Conservation (phyloP, 108 stramenopile genomes). For the Fistulifera pelliculosa region DNA sequence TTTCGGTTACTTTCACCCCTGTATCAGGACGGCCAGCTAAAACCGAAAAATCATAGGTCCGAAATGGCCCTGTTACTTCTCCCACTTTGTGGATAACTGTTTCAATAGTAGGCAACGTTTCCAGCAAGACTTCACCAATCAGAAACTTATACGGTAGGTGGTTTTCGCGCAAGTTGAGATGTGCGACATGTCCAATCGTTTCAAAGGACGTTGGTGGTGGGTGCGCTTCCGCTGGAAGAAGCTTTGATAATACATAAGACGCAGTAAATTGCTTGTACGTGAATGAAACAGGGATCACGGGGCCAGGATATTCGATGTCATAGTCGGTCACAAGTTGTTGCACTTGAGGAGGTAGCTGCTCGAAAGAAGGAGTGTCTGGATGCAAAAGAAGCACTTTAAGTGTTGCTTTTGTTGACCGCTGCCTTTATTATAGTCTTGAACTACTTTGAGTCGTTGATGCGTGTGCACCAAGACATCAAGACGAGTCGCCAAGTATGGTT, state of each 20-base stretch:
- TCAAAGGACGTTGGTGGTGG: constrained; percentile 87
- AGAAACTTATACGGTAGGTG: constrained; percentile 73
- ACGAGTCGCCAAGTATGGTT: constrained; percentile 37
- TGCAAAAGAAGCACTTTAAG: constrained; percentile 20
- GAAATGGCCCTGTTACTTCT: constrained; percentile 80
- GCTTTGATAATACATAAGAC: constrained; percentile 42
- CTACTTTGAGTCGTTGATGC: constrained; percentile 61
- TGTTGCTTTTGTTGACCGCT: neutral
- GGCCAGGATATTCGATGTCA: neutral
- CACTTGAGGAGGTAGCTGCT: constrained; percentile 1
- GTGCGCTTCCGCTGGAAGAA: constrained; percentile 44
- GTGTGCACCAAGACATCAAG: constrained; percentile 40
- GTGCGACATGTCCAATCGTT: constrained; percentile 91
- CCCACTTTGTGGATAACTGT: constrained; percentile 95
- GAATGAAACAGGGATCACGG: constrained; percentile 21
- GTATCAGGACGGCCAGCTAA: constrained; percentile 77
- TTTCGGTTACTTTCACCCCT: constrained; percentile 63
- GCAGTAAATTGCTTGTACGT: constrained; percentile 50
- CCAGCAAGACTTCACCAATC: constrained; percentile 89
- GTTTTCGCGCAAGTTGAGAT: constrained; percentile 81
- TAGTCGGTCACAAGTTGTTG: constrained; percentile 4
- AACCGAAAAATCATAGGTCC: constrained; percentile 90
- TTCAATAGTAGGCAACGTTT: constrained; percentile 56
- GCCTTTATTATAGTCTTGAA: constrained; percentile 24
- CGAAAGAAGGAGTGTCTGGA: constrained; percentile 2